These are phyloP conservation scores for Trichocomaceae sp. DNA, from an alignment of 2,329 filamentous ascomycete species.

Conservation along the genomic window DNA sequence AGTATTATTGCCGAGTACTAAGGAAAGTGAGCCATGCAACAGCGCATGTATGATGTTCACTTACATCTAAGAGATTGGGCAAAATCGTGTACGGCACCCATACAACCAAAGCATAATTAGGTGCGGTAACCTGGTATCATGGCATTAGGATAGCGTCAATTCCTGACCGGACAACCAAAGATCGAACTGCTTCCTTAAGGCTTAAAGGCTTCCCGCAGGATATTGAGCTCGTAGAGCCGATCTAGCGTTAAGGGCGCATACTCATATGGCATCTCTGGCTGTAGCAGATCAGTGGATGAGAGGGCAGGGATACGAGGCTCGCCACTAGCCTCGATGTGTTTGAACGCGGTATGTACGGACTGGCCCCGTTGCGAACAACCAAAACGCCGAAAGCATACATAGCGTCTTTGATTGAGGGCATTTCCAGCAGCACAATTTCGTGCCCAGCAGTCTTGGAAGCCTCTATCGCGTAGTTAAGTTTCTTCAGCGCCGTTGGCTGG, in stretches of 20 bases:
- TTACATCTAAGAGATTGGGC: background rate
- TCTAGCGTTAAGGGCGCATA: background rate
- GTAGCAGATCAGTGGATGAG: background rate
- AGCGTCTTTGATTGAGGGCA: background rate
- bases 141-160: conserved; percentile 4
- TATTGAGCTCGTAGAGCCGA: background rate
- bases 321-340: background rate
- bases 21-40: background rate
- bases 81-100: background rate
- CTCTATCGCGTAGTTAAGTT: conserved; percentile 42
- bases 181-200: background rate
- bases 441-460: conserved; percentile 2
- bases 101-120: background rate
- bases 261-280: background rate
- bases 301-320: background rate
- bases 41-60: background rate
- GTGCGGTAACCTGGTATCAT: background rate
- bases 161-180: background rate
- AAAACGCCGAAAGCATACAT: background rate
- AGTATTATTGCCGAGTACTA: background rate
- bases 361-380: background rate
- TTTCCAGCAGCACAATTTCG: background rate
- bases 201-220: too few relatives aligned
- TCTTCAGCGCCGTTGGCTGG: conserved; percentile 56
- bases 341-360: background rate